A percentile compares a stretch with the other conserved stretches of the same genome.
phyloP scores from a whole-genome alignment of 495 filamentous ascomycete species.

The Immersiella caudata region DNA sequence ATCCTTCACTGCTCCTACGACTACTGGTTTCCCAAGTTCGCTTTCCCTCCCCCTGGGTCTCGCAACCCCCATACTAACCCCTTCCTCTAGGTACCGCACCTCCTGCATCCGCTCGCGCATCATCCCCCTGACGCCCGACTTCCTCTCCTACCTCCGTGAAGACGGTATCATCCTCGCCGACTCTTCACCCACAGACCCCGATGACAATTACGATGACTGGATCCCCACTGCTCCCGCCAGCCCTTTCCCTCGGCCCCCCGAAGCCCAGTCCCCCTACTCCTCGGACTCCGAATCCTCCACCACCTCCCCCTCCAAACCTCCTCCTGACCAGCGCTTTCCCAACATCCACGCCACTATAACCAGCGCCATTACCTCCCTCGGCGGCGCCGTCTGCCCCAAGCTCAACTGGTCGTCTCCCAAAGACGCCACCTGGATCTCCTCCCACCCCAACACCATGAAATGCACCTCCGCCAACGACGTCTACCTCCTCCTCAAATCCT shows the following conservation, averaged over 20 bases:
- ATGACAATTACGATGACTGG: constrained; percentile 54
- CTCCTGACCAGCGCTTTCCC: constrained; percentile 53
- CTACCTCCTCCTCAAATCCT: constrained; percentile 89
- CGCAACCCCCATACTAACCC: constrained; percentile 22
- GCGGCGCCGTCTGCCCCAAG: constrained; percentile 84
- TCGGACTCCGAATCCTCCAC: constrained; percentile 46
- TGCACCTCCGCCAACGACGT: constrained; percentile 86
- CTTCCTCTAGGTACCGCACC: constrained; percentile 62
- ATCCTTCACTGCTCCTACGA: constrained; percentile 95
- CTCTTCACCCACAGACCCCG: constrained; percentile 33
- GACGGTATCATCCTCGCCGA: constrained; percentile 86
- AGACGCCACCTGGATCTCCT: constrained; percentile 93
- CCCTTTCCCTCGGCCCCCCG: constrained; percentile 30
- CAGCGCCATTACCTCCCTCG: constrained; percentile 72
- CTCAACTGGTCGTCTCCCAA: constrained; percentile 97
- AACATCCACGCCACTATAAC: constrained; percentile 78
- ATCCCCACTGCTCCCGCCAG: constrained; percentile 41
- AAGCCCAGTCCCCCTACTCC: constrained; percentile 29
- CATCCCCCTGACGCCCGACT: constrained; percentile 72
- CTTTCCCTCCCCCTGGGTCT: constrained; percentile 23
- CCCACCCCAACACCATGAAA: constrained; percentile 83
- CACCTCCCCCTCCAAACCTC: constrained; percentile 36
- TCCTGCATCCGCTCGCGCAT: constrained; percentile 81
- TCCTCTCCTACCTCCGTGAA: constrained; percentile 84
- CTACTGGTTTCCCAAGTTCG: constrained; percentile 79